Evolutionary conservation across 2,329 filamentous ascomycete genomes (phyloP).

Genomic region (Lomentospora prolificans): DNA sequence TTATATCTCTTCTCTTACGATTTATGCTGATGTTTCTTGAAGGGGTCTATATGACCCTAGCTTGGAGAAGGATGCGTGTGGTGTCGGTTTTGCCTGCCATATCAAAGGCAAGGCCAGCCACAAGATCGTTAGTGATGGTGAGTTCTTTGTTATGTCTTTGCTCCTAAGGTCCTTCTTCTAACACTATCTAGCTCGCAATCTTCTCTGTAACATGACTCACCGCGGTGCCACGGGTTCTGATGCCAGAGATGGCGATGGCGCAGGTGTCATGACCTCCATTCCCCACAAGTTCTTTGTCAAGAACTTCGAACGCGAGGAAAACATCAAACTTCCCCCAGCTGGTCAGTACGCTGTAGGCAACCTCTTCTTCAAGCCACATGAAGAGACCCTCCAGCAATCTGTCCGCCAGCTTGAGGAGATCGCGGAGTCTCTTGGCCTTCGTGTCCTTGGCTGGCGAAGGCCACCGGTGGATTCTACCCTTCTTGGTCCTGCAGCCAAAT

Average conservation of each 20-base stretch:
- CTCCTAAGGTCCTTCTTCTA: neutral
- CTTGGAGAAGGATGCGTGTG: conserved; percentile 97
- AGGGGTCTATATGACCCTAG: conserved; percentile 89
- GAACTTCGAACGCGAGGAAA: conserved; percentile 89
- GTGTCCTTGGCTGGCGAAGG: conserved; percentile 92
- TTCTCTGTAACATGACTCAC: conserved; percentile 99
- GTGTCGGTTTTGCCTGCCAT: conserved; percentile 97
- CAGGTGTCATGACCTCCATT: conserved; percentile 98
- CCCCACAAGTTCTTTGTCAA: conserved; percentile 98
- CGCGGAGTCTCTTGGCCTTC: conserved; percentile 75
- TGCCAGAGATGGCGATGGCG: conserved; percentile 93
- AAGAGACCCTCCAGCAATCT: conserved; percentile 80
- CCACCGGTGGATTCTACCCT: conserved; percentile 89
- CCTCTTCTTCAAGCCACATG: conserved; percentile 95
- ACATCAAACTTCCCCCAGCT: conserved; percentile 72
- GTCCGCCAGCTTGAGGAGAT: conserved; percentile 90
- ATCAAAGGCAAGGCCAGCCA: conserved; percentile 97
- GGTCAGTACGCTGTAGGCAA: conserved; percentile 97
- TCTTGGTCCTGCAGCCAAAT: conserved; percentile 84
- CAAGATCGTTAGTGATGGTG: conserved; percentile 98
- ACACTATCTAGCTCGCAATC: conserved; percentile 61
- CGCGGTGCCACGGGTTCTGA: conserved; percentile 96
- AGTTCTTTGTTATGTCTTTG: conserved; percentile 24
- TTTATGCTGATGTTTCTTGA: conserved; percentile 11
- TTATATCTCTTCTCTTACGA: neutral